Percentiles rank a stretch among this genome's conserved stretches.
These are phyloP conservation scores for Thraustochytrium striatum DNA, from an alignment of 352 stramenopile genomes.

Conservation along the genomic window DNA sequence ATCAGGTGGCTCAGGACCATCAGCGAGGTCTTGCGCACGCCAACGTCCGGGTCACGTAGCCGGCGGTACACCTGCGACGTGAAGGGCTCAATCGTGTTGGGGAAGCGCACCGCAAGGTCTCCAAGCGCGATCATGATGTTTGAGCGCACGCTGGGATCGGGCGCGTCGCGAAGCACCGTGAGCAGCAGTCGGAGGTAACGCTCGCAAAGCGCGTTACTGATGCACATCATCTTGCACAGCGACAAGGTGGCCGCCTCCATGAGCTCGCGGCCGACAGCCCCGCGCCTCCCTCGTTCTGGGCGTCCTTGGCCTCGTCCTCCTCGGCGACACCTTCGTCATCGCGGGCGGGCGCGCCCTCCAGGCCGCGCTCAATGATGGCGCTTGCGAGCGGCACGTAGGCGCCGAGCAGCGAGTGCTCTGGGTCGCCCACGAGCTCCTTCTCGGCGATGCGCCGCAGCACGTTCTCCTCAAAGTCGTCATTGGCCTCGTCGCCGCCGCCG, in stretches of 20 bases:
- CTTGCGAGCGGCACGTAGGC: slow-evolving; percentile 74
- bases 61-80: slow-evolving; percentile 90
- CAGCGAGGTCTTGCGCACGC: slow-evolving; percentile 91
- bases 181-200: slow-evolving; percentile 71
- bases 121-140: slow-evolving; percentile 94
- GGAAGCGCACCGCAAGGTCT: slow-evolving; percentile 94
- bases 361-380: slow-evolving; percentile 55
- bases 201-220: slow-evolving; percentile 91
- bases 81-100: slow-evolving; percentile 96
- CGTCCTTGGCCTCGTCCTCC: slow-evolving; percentile 50
- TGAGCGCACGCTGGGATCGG: slow-evolving; percentile 66
- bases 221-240: slow-evolving; percentile 95
- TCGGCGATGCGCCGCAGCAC: slow-evolving; percentile 48
- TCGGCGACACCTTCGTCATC: slow-evolving; percentile 53
- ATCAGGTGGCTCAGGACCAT: slow-evolving; percentile 97
- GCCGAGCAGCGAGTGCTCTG: background rate
- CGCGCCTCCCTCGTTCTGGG: background rate
- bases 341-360: background rate
- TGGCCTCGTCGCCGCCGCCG: slow-evolving; percentile 35
- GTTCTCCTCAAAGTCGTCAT: slow-evolving; percentile 47
- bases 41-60: slow-evolving; percentile 78
- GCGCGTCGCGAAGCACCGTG: slow-evolving; percentile 46
- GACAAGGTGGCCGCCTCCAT: slow-evolving; percentile 84
- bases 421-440: slow-evolving; percentile 41
- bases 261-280: slow-evolving; percentile 53